Conservation (phyloP, 2,329 filamentous ascomycete genomes). For the Torrubiella hemipterigena region DNA sequence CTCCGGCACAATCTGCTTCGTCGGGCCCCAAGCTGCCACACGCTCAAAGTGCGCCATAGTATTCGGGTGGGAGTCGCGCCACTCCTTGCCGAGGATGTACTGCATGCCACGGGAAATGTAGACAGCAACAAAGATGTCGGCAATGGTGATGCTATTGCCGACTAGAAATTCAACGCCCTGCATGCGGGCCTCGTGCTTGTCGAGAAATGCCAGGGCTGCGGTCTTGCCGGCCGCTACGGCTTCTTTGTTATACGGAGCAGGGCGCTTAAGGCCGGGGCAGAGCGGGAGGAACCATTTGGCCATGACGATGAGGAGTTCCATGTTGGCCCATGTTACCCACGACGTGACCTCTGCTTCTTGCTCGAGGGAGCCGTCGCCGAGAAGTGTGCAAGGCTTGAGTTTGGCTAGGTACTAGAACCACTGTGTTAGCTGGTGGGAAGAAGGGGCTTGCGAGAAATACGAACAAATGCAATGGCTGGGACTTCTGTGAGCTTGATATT, state of each 20-base stretch:
- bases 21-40: constrained; percentile 2
- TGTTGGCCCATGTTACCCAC: constrained; percentile 4
- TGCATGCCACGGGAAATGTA: constrained; percentile 3
- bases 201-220: constrained; percentile 2
- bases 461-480: background rate
- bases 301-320: constrained; percentile 4
- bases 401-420: constrained; percentile 5
- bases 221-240: constrained; percentile 1
- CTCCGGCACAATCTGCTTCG: background rate
- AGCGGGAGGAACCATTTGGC: constrained; percentile 4
- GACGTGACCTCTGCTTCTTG: constrained; percentile 4
- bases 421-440: too few relatives aligned
- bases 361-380: constrained; percentile 3
- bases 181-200: constrained; percentile 1
- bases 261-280: constrained; percentile 1
- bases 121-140: constrained; percentile 2
- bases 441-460: background rate
- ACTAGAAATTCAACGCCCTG: background rate
- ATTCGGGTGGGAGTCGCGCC: constrained; percentile 1
- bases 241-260: constrained; percentile 4
- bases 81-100: constrained; percentile 1
- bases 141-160: constrained; percentile 1
- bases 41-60: constrained; percentile 2
- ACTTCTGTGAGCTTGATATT: constrained; percentile 3
- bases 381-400: background rate